These are phyloP conservation scores for Cadophora gregata DNA, from an alignment of 2,329 filamentous ascomycete species.

Conservation along the genomic window DNA sequence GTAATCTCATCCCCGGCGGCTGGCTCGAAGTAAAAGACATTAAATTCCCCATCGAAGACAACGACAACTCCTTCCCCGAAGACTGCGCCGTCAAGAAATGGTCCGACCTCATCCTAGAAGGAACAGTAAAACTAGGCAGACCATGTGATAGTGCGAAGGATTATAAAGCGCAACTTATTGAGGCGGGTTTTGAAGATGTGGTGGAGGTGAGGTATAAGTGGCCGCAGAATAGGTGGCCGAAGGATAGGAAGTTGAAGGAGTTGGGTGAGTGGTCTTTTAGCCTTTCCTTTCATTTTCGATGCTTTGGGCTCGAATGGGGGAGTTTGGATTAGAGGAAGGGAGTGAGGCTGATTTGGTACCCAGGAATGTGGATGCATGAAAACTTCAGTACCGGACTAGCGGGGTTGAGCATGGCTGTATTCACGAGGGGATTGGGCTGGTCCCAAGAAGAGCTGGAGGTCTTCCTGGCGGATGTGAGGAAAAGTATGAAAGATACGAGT, in stretches of 20 bases:
- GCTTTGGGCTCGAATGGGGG: neutral
- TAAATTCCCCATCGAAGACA: slow-evolving; percentile 22
- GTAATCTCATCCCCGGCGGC: slow-evolving; percentile 59
- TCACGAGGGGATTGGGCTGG: slow-evolving; percentile 32
- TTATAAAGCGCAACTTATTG: slow-evolving; percentile 23
- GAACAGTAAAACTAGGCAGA: slow-evolving; percentile 43
- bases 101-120: slow-evolving; percentile 40
- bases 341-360: neutral
- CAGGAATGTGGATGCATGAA: slow-evolving; percentile 30
- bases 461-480: slow-evolving; percentile 30
- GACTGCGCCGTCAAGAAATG: slow-evolving; percentile 23
- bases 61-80: slow-evolving; percentile 21
- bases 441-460: slow-evolving; percentile 29
- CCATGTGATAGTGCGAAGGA: slow-evolving; percentile 41
- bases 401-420: slow-evolving; percentile 28
- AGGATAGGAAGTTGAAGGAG: slow-evolving; percentile 47
- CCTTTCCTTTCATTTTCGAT: neutral
- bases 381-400: slow-evolving; percentile 22
- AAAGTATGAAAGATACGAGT: slow-evolving; percentile 26
- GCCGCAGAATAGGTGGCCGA: slow-evolving; percentile 58
- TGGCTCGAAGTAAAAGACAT: slow-evolving; percentile 67
- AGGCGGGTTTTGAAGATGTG: slow-evolving; percentile 35
- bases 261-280: slow-evolving; percentile 2
- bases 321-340: neutral
- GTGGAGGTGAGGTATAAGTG: slow-evolving; percentile 53